A percentile compares a stretch with the other conserved stretches of the same genome.
Conservation (phyloP, 352 stramenopile genomes). For the Globisporangium ultimum region DNA sequence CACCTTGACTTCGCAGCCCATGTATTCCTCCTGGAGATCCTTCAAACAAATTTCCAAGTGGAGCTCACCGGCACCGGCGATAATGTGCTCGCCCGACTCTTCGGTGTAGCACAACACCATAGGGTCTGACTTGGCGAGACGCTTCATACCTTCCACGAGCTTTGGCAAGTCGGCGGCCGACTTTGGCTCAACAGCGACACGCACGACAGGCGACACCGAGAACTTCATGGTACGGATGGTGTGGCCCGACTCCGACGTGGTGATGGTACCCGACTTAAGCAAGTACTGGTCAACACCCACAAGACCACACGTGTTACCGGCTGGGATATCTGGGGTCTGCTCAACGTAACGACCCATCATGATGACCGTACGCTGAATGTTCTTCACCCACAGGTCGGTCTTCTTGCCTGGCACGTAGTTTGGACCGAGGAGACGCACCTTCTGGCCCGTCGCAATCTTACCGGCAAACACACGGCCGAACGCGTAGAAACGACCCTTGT, state of each 20-base stretch:
- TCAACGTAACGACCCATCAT: constrained; percentile 99
- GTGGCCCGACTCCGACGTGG: constrained; percentile 96
- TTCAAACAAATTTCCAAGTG: constrained; percentile 99
- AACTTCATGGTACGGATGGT: constrained; percentile 99
- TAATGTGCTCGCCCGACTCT: constrained; percentile 99
- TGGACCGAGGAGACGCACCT: constrained; percentile 98
- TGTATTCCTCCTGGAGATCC: constrained; percentile 99
- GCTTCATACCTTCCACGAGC: constrained; percentile 99
- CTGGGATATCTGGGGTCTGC: constrained; percentile 97
- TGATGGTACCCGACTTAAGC: constrained; percentile 99
- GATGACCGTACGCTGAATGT: constrained; percentile 99
- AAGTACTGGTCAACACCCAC: constrained; percentile 99
- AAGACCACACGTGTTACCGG: constrained; percentile 99
- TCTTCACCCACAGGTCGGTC: constrained; percentile 99
- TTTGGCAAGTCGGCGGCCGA: constrained; percentile 98
- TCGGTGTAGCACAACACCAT: constrained; percentile 99
- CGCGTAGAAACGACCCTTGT: constrained; percentile 98
- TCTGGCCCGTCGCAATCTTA: constrained; percentile 98
- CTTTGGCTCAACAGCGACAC: constrained; percentile 99
- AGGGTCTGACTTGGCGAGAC: constrained; percentile 99
- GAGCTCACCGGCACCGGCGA: constrained; percentile 98
- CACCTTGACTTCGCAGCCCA: constrained; percentile 98
- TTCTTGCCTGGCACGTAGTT: constrained; percentile 99
- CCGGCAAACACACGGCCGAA: constrained; percentile 99
- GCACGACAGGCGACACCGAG: constrained; percentile 98